phyloP scores from a whole-genome alignment of 1,139 yeast genomes.

The Arxiozyma slooffiae region DNA sequence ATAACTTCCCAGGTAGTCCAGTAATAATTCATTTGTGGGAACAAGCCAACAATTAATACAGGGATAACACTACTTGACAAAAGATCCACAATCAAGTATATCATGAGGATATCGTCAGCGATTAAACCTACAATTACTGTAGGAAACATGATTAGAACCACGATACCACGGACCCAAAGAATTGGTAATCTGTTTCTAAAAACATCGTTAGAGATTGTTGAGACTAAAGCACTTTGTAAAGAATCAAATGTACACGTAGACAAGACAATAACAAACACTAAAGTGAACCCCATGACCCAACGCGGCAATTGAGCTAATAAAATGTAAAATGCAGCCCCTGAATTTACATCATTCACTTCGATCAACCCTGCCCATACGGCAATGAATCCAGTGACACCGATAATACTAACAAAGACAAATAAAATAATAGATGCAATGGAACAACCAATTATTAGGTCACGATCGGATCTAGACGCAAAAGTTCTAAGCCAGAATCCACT shows the following conservation, averaged over 20 bases:
- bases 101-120: slow-evolving; percentile 74
- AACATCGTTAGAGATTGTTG: slow-evolving; percentile 79
- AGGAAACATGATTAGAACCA: slow-evolving; percentile 69
- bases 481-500: slow-evolving; percentile 93
- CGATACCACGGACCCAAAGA: slow-evolving; percentile 61
- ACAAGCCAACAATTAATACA: slow-evolving; percentile 70
- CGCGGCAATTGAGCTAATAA: slow-evolving; percentile 66
- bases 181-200: slow-evolving; percentile 71
- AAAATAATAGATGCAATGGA: slow-evolving; percentile 61
- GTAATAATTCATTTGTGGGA: slow-evolving; percentile 50
- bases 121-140: slow-evolving; percentile 74
- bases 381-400: slow-evolving; percentile 75
- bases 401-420: slow-evolving; percentile 54
- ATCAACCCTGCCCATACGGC: slow-evolving; percentile 87
- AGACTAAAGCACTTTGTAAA: slow-evolving; percentile 78
- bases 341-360: slow-evolving; percentile 50
- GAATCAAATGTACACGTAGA: slow-evolving; percentile 89
- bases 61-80: slow-evolving; percentile 84
- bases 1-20: slow-evolving; percentile 75
- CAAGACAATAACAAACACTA: slow-evolving; percentile 61
- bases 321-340: slow-evolving; percentile 57
- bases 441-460: slow-evolving; percentile 67
- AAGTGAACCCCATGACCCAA: slow-evolving; percentile 77
- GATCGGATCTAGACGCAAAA: slow-evolving; percentile 73
- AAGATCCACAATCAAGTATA: slow-evolving; percentile 83